phyloP scores from a whole-genome alignment of 768 basidiomycete genomes.

The Fibroporia radiculosa region DNA sequence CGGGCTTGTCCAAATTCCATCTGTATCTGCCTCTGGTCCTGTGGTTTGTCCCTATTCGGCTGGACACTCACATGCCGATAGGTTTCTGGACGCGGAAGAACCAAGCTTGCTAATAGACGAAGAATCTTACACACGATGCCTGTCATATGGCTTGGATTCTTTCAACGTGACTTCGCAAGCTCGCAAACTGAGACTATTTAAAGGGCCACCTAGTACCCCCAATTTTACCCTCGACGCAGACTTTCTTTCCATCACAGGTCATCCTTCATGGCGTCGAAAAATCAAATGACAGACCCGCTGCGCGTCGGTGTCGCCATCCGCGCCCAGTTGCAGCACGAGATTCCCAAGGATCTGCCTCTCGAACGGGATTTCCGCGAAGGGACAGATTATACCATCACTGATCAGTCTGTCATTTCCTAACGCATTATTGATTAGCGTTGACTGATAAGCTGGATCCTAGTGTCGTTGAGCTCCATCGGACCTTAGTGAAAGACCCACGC shows the following conservation, averaged over 20 bases:
- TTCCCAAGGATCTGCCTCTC: constrained; percentile 27
- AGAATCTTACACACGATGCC: not conserved
- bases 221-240: not conserved
- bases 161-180: not conserved
- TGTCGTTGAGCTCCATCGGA: constrained; percentile 23
- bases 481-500: constrained; percentile 22
- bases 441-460: constrained; percentile 1
- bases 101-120: not conserved
- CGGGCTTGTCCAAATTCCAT: not conserved
- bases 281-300: constrained; percentile 26
- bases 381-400: constrained; percentile 27
- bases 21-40: not conserved
- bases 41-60: not conserved
- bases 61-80: too few relatives aligned
- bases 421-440: not conserved
- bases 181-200: not conserved
- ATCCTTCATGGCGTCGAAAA: constrained; percentile 21
- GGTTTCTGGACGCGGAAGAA: not conserved
- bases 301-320: constrained; percentile 27
- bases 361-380: constrained; percentile 27
- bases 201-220: not conserved
- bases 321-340: constrained; percentile 26
- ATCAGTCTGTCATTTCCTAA: constrained; percentile 16
- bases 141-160: too few relatives aligned
- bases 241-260: not conserved